phyloP scores from a whole-genome alignment of 2,329 filamentous ascomycete genomes.

The Cladosporium sp. region DNA sequence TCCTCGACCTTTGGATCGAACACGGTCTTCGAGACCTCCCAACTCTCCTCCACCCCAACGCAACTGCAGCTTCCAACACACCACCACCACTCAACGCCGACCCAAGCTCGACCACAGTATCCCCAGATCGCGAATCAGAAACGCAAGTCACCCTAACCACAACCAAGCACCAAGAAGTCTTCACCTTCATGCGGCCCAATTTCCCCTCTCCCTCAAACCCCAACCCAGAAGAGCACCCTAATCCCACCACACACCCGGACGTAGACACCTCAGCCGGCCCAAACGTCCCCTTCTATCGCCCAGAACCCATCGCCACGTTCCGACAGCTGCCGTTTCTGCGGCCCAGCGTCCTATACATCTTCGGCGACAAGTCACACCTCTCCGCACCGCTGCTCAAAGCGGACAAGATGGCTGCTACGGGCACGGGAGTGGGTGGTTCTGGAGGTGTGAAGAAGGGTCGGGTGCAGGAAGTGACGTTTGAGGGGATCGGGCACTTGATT shows the following conservation, averaged over 20 bases:
- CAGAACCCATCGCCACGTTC: conserved; percentile 58
- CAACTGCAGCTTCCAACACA: conserved; percentile 19
- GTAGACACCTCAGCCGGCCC: conserved; percentile 31
- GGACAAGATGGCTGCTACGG: conserved; percentile 62
- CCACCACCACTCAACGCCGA: conserved; percentile 26
- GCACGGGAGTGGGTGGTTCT: conserved; percentile 62
- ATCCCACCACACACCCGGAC: conserved; percentile 42
- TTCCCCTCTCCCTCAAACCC: conserved; percentile 32
- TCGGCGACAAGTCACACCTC: conserved; percentile 58
- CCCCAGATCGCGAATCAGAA: conserved; percentile 21
- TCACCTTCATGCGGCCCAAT: conserved; percentile 66
- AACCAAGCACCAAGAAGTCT: conserved; percentile 82
- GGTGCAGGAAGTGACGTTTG: conserved; percentile 62
- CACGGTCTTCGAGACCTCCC: conserved; percentile 73
- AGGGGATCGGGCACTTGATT: conserved; percentile 71
- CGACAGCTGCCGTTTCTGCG: conserved; percentile 56
- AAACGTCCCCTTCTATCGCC: conserved; percentile 60
- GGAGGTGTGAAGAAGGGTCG: conserved; percentile 60
- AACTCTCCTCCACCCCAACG: conserved; percentile 54
- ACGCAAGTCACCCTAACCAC: conserved; percentile 68
- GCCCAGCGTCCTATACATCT: conserved; percentile 65
- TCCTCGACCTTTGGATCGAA: conserved; percentile 67
- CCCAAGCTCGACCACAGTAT: conserved; percentile 20
- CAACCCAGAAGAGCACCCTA: conserved; percentile 30
- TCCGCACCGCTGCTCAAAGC: conserved; percentile 48